These are phyloP conservation scores for Tolypocladium ovalisporum DNA, from an alignment of 2,329 filamentous ascomycete genomes.

Conservation along the genomic window DNA sequence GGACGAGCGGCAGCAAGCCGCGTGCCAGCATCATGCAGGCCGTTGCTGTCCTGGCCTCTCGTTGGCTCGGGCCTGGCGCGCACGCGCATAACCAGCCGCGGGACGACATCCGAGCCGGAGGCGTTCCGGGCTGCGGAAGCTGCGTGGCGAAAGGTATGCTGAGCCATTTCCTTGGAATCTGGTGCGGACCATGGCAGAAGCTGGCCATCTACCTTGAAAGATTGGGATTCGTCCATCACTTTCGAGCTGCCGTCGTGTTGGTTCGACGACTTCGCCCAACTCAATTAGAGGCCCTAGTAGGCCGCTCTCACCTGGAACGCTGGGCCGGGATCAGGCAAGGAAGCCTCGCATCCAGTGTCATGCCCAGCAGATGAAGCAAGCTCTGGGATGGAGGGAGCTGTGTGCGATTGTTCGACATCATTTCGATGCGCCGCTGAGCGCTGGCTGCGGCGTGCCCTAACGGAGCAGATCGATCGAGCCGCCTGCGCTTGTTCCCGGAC, in stretches of 20 bases:
- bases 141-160: background rate
- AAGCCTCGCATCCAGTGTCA: background rate
- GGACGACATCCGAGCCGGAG: background rate
- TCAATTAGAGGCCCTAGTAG: background rate
- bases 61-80: background rate
- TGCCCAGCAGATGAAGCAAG: background rate
- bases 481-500: background rate
- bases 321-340: background rate
- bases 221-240: background rate
- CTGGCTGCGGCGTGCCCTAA: background rate
- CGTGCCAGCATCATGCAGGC: background rate
- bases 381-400: background rate
- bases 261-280: background rate
- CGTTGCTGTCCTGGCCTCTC: background rate
- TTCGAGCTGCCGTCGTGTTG: background rate
- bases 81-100: background rate
- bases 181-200: background rate
- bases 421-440: background rate
- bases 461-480: background rate
- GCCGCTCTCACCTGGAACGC: background rate
- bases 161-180: background rate
- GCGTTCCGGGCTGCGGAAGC: background rate
- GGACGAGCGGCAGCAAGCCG: background rate
- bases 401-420: background rate
- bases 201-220: background rate